These are phyloP conservation scores for Triticum timopheevii DNA, from an alignment of 176 grass and related monocot species.

Conservation along the genomic window DNA sequence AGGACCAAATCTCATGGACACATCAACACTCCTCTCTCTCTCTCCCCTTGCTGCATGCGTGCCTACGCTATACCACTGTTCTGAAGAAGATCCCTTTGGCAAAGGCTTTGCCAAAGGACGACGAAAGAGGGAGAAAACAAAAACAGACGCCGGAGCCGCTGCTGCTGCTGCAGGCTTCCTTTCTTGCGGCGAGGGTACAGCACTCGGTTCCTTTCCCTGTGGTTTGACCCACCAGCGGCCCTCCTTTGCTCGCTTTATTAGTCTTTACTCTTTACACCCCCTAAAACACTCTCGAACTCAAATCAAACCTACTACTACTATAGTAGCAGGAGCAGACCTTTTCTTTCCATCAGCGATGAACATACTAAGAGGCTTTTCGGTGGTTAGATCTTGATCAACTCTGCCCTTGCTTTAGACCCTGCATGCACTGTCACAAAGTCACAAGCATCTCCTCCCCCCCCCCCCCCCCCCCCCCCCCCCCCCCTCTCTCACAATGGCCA, in stretches of 20 bases:
- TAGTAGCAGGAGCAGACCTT: background rate
- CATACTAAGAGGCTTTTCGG: background rate
- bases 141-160: conserved; percentile 21
- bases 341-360: background rate
- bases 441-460: background rate
- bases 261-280: background rate
- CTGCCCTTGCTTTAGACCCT: conserved; percentile 6
- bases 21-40: too few species aligned
- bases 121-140: conserved; percentile 23
- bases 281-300: background rate
- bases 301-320: background rate
- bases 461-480: too few species aligned
- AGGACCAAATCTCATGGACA: conserved; percentile 35
- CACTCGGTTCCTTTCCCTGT: background rate
- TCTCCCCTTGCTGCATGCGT: background rate
- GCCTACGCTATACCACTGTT: too few species aligned
- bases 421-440: background rate
- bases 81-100: background rate
- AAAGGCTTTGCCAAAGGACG: background rate
- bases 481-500: background rate
- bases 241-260: background rate
- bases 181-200: background rate
- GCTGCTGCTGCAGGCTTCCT: conserved; percentile 22
- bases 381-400: background rate
- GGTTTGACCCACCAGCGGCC: conserved; percentile 33